phyloP scores from a whole-genome alignment of 768 basidiomycete genomes.

The Mycena latifolia region DNA sequence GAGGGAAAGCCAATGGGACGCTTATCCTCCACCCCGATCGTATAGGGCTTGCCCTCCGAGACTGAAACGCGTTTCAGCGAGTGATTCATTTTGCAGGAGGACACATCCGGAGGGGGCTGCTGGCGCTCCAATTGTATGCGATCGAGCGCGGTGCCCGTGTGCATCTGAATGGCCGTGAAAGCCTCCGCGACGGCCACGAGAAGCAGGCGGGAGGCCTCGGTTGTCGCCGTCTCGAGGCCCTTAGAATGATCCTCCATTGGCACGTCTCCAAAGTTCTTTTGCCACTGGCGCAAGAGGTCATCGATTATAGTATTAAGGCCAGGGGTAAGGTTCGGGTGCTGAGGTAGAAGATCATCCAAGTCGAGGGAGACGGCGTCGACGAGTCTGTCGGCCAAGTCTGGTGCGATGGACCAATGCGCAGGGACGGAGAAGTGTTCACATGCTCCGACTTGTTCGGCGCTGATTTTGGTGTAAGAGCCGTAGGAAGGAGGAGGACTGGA shows the following conservation, averaged over 20 bases:
- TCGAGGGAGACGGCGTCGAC: background rate
- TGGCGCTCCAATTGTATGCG: background rate
- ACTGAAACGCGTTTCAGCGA: too few relatives aligned
- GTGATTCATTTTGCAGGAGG: conserved; percentile 1
- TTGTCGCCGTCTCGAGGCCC: background rate
- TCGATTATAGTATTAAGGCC: background rate
- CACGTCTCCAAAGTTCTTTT: background rate
- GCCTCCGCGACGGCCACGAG: background rate
- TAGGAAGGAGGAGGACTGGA: too few relatives aligned
- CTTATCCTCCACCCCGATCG: conserved; percentile 1
- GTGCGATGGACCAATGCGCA: background rate
- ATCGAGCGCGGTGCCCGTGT: too few relatives aligned
- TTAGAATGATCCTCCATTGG: background rate
- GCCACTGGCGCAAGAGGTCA: background rate
- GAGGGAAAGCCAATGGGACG: background rate
- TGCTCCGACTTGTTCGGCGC: too few relatives aligned
- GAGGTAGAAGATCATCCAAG: background rate
- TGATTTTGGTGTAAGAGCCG: too few relatives aligned
- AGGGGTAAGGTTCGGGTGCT: background rate
- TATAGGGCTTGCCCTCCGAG: conserved; percentile 1
- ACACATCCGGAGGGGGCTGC: background rate
- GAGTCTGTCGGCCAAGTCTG: background rate
- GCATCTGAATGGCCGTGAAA: conserved; percentile 1
- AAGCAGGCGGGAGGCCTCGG: background rate
- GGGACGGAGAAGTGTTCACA: background rate